Conservation (phyloP, 306 rosid species). For the Fragaria nilgerrensis region DNA sequence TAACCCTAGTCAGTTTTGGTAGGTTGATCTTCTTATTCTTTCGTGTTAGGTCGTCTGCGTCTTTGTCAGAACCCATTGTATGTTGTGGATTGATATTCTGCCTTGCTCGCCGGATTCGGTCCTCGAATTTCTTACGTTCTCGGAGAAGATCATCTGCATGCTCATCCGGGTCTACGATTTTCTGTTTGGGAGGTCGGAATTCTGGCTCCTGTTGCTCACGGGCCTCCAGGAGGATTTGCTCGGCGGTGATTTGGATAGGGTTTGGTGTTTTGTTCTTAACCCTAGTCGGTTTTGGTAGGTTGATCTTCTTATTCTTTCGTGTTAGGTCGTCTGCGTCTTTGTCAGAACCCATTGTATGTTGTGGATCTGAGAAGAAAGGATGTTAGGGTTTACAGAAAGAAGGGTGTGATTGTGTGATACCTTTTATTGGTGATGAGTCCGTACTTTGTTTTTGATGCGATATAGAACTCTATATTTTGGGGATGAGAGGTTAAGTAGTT, state of each 20-base stretch:
- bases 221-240: slow-evolving; percentile 53
- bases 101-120: neutral
- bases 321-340: neutral
- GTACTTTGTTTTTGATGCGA: too few relatives aligned
- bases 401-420: neutral
- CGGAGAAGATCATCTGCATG: slow-evolving; percentile 72
- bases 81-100: too few relatives aligned
- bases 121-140: slow-evolving; percentile 71
- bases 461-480: too few relatives aligned
- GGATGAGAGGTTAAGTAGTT: too few relatives aligned
- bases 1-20: slow-evolving; percentile 34
- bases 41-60: neutral
- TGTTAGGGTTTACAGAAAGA: too few relatives aligned
- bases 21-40: neutral
- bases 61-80: neutral
- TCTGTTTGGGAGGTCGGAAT: slow-evolving; percentile 74
- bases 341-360: neutral
- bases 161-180: slow-evolving; percentile 60
- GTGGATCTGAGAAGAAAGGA: neutral
- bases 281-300: slow-evolving; percentile 13
- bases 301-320: neutral
- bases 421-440: neutral
- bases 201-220: slow-evolving; percentile 76
- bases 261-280: slow-evolving; percentile 84
- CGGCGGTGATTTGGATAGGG: slow-evolving; percentile 49